These are phyloP conservation scores for Chlorella variabilis DNA, from an alignment of 163 green algal species.

Conservation along the genomic window DNA sequence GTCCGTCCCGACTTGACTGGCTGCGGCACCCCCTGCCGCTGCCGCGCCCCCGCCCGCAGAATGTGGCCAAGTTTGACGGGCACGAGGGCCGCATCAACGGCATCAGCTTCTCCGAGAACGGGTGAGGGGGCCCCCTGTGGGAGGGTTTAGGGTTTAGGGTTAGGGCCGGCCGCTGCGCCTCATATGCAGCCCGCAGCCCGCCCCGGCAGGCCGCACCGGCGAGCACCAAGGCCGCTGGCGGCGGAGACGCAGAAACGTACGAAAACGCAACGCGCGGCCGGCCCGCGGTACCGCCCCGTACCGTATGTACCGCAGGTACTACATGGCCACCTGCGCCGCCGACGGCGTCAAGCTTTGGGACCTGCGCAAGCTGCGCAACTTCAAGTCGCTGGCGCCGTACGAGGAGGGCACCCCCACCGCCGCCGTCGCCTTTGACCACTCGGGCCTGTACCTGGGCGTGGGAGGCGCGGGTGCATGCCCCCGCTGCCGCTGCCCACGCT, in stretches of 20 bases:
- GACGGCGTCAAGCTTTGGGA: constrained; percentile 98
- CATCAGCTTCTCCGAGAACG: constrained; percentile 96
- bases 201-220: no score
- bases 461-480: constrained; percentile 55
- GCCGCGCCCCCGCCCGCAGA: constrained; percentile 44
- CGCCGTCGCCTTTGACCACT: constrained; percentile 78
- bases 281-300: neutral
- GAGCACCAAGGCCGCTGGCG: no score
- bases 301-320: constrained; percentile 67
- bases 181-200: no score
- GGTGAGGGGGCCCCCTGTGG: constrained; percentile 62
- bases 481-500: neutral
- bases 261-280: no score
- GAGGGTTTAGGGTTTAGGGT: no score
- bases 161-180: no score
- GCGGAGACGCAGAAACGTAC: no score
- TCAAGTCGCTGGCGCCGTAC: constrained; percentile 78
- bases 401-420: constrained; percentile 51
- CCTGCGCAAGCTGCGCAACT: constrained; percentile 93
- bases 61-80: constrained; percentile 83
- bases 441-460: constrained; percentile 79
- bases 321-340: constrained; percentile 82
- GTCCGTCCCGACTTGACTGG: no score
- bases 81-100: constrained; percentile 67
- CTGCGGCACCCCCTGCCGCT: neutral